Evolutionary conservation across 768 basidiomycete genomes (phyloP).

Genomic region (Calocera viscosa): DNA sequence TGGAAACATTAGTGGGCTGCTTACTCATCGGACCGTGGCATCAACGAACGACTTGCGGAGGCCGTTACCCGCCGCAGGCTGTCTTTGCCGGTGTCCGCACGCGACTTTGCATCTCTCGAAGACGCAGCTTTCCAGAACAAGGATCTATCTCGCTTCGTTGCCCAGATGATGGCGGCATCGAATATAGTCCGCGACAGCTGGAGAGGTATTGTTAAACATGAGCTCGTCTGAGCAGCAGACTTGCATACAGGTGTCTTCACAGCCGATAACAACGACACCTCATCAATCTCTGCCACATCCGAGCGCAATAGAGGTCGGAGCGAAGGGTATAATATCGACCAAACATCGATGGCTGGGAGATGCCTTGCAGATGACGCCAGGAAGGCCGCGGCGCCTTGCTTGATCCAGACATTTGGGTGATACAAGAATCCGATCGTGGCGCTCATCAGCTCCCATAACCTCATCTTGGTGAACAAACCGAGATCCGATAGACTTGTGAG

Average conservation of each 20-base stretch:
- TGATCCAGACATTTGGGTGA: conserved; percentile 92
- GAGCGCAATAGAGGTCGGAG: conserved; percentile 73
- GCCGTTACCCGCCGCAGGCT: conserved; percentile 54
- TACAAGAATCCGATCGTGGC: conserved; percentile 78
- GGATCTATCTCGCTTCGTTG: conserved; percentile 67
- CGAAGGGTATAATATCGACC: conserved; percentile 94
- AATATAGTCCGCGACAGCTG: conserved; percentile 60
- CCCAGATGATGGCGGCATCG: conserved; percentile 79
- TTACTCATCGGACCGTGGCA: conserved; percentile 57
- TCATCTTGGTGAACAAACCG: conserved; percentile 81
- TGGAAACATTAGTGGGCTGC: conserved; percentile 21
- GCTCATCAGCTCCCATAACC: conserved; percentile 94
- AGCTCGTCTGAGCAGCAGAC: background rate
- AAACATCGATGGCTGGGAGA: conserved; percentile 76
- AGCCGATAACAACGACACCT: conserved; percentile 56
- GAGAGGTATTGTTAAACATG: background rate
- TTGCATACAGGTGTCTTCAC: conserved; percentile 64
- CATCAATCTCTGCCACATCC: conserved; percentile 64
- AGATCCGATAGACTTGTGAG: conserved; percentile 82
- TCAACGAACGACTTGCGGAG: conserved; percentile 36
- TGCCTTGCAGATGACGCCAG: conserved; percentile 75
- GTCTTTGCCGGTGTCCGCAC: conserved; percentile 56
- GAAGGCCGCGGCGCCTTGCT: conserved; percentile 82
- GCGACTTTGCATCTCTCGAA: conserved; percentile 31
- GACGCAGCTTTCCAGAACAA: conserved; percentile 59